Conservation (phyloP, 768 basidiomycete species). For the Tricholoma matsutake region DNA sequence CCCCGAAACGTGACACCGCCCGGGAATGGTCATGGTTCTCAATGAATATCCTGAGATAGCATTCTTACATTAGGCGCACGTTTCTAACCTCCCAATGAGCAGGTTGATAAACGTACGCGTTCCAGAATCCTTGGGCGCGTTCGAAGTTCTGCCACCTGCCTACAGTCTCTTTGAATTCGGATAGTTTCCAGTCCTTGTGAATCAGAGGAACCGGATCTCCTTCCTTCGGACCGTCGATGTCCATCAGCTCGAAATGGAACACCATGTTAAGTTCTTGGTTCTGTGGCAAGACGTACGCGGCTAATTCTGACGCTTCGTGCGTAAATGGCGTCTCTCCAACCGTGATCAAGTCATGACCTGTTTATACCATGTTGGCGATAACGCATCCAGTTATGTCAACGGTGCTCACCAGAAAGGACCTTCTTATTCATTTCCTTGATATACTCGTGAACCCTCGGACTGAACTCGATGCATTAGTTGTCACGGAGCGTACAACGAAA, state of each 20-base stretch:
- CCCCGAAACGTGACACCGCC: slow-evolving; percentile 62
- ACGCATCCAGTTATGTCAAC: slow-evolving; percentile 5
- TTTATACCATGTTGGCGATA: background rate
- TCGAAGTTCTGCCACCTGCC: slow-evolving; percentile 57
- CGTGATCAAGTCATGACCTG: slow-evolving; percentile 58
- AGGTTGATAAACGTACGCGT: slow-evolving; percentile 40
- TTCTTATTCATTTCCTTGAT: slow-evolving; percentile 62
- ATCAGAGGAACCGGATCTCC: slow-evolving; percentile 36
- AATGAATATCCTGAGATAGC: slow-evolving; percentile 46
- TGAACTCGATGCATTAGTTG: slow-evolving; percentile 20
- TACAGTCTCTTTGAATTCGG: slow-evolving; percentile 47
- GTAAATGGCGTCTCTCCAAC: slow-evolving; percentile 66
- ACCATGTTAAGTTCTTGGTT: slow-evolving; percentile 66
- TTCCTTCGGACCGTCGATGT: slow-evolving; percentile 48
- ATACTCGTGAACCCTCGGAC: slow-evolving; percentile 65
- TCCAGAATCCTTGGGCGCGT: slow-evolving; percentile 63
- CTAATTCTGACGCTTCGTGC: slow-evolving; percentile 46
- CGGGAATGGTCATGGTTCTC: slow-evolving; percentile 73
- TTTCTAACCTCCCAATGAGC: background rate
- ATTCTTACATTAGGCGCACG: background rate
- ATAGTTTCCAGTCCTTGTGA: slow-evolving; percentile 46
- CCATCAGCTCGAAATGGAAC: slow-evolving; percentile 63
- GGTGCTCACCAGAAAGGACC: slow-evolving; percentile 55
- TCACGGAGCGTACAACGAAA: background rate
- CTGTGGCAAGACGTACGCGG: slow-evolving; percentile 51